Percentiles rank a stretch among this genome's conserved stretches.
These are phyloP conservation scores for Papiliotrema fonsecae DNA, from an alignment of 1,284 basidiomycete genomes.

Conservation along the genomic window DNA sequence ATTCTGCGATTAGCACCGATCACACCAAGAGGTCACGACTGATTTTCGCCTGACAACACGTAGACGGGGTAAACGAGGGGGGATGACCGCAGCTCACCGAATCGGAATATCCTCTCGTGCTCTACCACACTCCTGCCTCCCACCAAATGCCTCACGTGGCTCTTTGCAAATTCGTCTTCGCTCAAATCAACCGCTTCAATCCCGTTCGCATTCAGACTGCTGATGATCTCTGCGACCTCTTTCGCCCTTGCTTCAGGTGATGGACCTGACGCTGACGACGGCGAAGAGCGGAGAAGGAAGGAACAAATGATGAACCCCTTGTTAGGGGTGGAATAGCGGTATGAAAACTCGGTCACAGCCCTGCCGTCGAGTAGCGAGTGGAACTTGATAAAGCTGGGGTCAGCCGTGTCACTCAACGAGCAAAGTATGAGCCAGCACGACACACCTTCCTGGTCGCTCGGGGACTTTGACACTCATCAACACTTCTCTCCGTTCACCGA, in stretches of 20 bases:
- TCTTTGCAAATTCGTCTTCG: conserved; percentile 93
- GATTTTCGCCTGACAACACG: not conserved
- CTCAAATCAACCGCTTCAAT: conserved; percentile 87
- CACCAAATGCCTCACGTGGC: conserved; percentile 89
- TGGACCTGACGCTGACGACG: conserved; percentile 39
- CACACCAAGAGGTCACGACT: not conserved
- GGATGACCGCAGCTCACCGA: conserved; percentile 57
- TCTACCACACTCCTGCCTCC: conserved; percentile 73
- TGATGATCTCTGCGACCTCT: conserved; percentile 66
- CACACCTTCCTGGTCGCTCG: conserved; percentile 80
- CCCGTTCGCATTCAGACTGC: conserved; percentile 58
- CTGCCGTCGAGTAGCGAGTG: conserved; percentile 85
- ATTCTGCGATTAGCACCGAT: conserved; percentile 57
- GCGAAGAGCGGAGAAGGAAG: conserved; percentile 68
- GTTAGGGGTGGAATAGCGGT: conserved; percentile 61
- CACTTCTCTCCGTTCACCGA: conserved; percentile 92
- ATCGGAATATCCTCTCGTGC: conserved; percentile 87
- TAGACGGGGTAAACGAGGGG: not conserved
- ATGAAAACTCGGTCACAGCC: conserved; percentile 94
- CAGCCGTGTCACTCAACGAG: conserved; percentile 1
- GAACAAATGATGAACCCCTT: conserved; percentile 83
- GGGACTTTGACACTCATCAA: conserved; percentile 89
- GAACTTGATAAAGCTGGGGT: conserved; percentile 72
- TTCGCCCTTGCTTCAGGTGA: conserved; percentile 54
- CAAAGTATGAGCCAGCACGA: conserved; percentile 26